Percentiles rank a stretch among this genome's conserved stretches.
Conservation (phyloP, 768 basidiomycete genomes). For the Mycena galericulata region DNA sequence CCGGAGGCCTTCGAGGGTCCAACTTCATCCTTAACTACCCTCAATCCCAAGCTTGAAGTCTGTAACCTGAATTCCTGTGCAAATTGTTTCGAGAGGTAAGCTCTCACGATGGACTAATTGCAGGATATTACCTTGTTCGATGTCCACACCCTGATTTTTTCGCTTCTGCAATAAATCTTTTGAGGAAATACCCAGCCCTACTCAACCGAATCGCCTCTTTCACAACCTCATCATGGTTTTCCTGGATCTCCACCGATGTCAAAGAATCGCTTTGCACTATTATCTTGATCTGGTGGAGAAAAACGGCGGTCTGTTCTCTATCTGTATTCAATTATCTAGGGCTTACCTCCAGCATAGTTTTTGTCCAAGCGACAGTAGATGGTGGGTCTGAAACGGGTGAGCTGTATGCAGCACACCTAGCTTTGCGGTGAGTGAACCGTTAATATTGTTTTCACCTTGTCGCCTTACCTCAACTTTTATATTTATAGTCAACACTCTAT, state of each 20-base stretch:
- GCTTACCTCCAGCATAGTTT: background rate
- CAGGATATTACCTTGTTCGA: background rate
- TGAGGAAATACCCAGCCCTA: background rate
- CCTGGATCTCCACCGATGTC: slow-evolving; percentile 7
- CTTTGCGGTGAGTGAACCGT: background rate
- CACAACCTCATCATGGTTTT: background rate
- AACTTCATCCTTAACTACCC: background rate
- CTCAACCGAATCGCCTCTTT: slow-evolving; percentile 6
- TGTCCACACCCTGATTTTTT: background rate
- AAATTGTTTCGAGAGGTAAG: background rate
- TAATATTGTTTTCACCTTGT: background rate
- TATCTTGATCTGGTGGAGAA: too few relatives aligned
- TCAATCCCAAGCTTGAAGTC: background rate
- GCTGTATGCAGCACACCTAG: slow-evolving; percentile 17
- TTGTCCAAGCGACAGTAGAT: too few relatives aligned
- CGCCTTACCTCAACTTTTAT: background rate
- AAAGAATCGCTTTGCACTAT: slow-evolving; percentile 9
- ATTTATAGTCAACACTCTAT: background rate
- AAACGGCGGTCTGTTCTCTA: too few relatives aligned
- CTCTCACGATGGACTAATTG: background rate
- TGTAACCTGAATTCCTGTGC: background rate
- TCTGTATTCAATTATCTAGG: background rate
- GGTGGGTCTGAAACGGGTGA: slow-evolving; percentile 14
- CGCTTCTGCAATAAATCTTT: slow-evolving; percentile 4
- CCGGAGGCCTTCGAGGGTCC: background rate